Evolutionary conservation across 2,329 filamentous ascomycete genomes (phyloP), one percentile per base, ranked within the genome.

Genomic region (Colletotrichum tropicale): DNA sequence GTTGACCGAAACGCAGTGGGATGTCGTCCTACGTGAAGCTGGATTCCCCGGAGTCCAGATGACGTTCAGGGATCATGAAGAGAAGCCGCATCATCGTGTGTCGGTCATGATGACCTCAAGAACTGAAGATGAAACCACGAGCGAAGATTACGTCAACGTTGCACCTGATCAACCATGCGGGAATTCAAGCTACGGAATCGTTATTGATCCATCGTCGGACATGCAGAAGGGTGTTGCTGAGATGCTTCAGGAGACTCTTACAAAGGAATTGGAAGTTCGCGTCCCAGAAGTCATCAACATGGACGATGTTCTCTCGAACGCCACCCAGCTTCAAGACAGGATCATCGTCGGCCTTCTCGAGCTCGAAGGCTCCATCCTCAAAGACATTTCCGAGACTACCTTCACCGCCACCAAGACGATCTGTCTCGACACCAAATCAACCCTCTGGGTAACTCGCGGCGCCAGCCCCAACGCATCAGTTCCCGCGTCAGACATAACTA

Each of bases 1-100:
- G 18, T 70, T 82, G 77, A 80, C 77, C 4, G 75, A 74, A 30
- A 71, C 74, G n/a, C 56, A 36, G 10, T 82, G 81, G 81, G 64
- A 70, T 16, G 28, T 74, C 12, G 58, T 77, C 18, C 70, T 82
- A 2, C 62, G 36, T 10, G 70, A 66, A 3, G 66, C 71, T 10
- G 78, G 79, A 0, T 80, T 80, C 58, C 70, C 68, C 4, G 77
- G 78, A 3, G 58, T 81, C 12, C 80, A 81, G 30, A 72, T 77
- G 9, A 77, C 74, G n/a, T 78, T 81, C n/a, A 71, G 67, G 12
- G 81, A 82, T 65, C 75, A 78, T 68, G 16, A 66, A 18, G 26
- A 70, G 3, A 58, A 48, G 48, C 61, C 68, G 12, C 52, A 71
- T 56, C 61, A 75, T 30, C 30, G 62, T 21, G 24, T 70, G 7